Percentiles rank a stretch among this genome's conserved stretches.
These are phyloP conservation scores for Arctostaphylos glauca DNA, from an alignment of 148 eudicot species.

Conservation along the genomic window DNA sequence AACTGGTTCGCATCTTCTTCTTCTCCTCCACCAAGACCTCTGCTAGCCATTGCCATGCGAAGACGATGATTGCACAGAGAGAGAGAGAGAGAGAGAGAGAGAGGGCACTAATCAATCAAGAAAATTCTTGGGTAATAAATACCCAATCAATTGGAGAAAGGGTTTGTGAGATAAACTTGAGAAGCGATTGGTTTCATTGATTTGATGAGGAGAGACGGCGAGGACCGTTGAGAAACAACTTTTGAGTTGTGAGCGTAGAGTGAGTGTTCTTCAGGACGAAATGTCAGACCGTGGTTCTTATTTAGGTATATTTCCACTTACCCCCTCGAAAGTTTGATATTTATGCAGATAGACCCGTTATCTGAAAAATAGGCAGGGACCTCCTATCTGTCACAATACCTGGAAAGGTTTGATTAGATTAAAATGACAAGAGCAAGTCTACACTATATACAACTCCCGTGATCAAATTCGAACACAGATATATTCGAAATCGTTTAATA, in stretches of 20 bases:
- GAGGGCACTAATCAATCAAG: neutral
- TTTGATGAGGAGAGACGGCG: neutral
- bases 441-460: no score
- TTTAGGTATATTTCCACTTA: neutral
- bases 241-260: neutral
- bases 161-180: neutral
- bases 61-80: neutral
- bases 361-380: neutral
- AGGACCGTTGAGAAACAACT: neutral
- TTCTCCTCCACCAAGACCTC: conserved; percentile 16
- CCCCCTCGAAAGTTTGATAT: neutral
- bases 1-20: conserved; percentile 36
- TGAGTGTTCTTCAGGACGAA: neutral
- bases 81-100: neutral
- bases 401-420: no score
- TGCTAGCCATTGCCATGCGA: conserved; percentile 30
- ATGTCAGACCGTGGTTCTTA: neutral
- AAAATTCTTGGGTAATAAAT: neutral
- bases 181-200: conserved; percentile 5
- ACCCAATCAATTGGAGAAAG: neutral
- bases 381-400: neutral
- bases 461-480: no score
- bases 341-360: neutral
- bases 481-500: no score
- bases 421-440: no score